Percentiles rank a stretch among this genome's conserved stretches.
These are phyloP conservation scores for Blastocystis sp. DNA, from an alignment of 352 stramenopile species.

Conservation along the genomic window DNA sequence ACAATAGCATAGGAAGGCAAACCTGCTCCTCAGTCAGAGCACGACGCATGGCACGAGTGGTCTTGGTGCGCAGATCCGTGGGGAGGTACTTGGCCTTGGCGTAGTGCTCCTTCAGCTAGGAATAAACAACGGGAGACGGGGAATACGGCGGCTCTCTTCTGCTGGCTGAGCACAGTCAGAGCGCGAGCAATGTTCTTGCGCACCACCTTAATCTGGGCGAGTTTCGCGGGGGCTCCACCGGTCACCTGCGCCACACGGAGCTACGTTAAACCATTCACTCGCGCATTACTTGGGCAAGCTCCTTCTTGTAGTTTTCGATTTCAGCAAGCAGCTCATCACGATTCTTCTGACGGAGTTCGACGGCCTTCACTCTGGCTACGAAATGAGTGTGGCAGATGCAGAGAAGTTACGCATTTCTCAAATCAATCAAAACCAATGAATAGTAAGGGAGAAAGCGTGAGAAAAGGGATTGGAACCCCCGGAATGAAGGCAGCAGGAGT, in stretches of 20 bases:
- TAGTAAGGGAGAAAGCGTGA: too few relatives aligned
- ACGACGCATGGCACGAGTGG: constrained; percentile 94
- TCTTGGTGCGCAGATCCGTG: constrained; percentile 95
- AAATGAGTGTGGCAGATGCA: constrained; percentile 66
- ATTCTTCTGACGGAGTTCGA: constrained; percentile 92
- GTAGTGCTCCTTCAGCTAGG: constrained; percentile 84
- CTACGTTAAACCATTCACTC: constrained; percentile 71
- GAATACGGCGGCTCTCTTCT: constrained; percentile 88
- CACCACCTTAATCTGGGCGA: constrained; percentile 97
- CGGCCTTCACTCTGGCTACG: constrained; percentile 89
- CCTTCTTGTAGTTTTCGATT: constrained; percentile 95
- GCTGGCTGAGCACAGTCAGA: constrained; percentile 98
- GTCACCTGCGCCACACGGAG: constrained; percentile 98
- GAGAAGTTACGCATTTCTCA: constrained; percentile 66
- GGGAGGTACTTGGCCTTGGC: constrained; percentile 92
- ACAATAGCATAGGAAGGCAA: constrained; percentile 80
- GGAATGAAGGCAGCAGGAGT: too few relatives aligned
- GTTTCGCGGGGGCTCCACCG: constrained; percentile 93
- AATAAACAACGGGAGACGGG: neutral
- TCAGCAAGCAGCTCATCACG: constrained; percentile 96
- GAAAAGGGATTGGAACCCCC: too few relatives aligned
- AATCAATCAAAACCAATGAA: constrained; percentile 57
- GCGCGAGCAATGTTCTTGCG: constrained; percentile 98
- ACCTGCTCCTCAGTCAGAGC: constrained; percentile 90
- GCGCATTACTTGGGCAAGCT: constrained; percentile 81